A percentile compares a stretch with the other conserved stretches of the same genome.
These are phyloP conservation scores for Lichenothelia convexa DNA, from an alignment of 495 filamentous ascomycete species.

Conservation along the genomic window DNA sequence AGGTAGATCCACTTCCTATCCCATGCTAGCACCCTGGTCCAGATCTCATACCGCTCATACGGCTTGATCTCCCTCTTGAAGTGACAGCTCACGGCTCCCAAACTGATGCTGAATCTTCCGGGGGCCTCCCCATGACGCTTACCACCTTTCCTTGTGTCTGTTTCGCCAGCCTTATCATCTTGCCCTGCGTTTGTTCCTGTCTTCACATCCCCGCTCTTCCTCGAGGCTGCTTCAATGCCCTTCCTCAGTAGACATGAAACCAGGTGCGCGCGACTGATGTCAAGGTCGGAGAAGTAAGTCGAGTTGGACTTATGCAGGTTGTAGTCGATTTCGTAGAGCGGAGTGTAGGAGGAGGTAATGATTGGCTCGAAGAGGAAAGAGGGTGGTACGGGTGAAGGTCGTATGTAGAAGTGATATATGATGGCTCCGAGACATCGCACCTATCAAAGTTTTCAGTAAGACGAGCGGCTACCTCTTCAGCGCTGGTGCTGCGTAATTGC, in stretches of 20 bases:
- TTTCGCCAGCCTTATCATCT: slow-evolving; percentile 1
- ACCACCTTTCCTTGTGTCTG: neutral
- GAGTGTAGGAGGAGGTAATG: slow-evolving; percentile 38
- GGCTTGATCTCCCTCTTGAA: slow-evolving; percentile 55
- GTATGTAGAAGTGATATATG: slow-evolving; percentile 38
- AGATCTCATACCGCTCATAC: slow-evolving; percentile 46
- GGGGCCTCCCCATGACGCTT: neutral
- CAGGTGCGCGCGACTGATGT: slow-evolving; percentile 46
- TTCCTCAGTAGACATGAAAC: slow-evolving; percentile 39
- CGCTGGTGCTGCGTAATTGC: no score
- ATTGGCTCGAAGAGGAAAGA: slow-evolving; percentile 43
- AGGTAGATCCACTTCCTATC: slow-evolving; percentile 75
- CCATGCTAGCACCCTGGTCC: slow-evolving; percentile 49
- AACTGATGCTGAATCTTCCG: slow-evolving; percentile 35
- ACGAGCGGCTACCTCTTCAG: neutral
- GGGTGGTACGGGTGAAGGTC: slow-evolving; percentile 24
- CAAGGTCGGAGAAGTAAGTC: slow-evolving; percentile 59
- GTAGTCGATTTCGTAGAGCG: slow-evolving; percentile 56
- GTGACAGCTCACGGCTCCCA: slow-evolving; percentile 46
- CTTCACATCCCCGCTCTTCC: slow-evolving; percentile 15
- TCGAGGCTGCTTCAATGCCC: slow-evolving; percentile 30
- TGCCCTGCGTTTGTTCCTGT: slow-evolving; percentile 12
- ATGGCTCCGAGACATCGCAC: slow-evolving; percentile 46
- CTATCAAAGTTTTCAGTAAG: slow-evolving; percentile 17
- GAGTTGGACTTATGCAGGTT: slow-evolving; percentile 70